These are phyloP conservation scores for Cercospora sp. DNA, from an alignment of 2,329 filamentous ascomycete genomes.

Conservation along the genomic window DNA sequence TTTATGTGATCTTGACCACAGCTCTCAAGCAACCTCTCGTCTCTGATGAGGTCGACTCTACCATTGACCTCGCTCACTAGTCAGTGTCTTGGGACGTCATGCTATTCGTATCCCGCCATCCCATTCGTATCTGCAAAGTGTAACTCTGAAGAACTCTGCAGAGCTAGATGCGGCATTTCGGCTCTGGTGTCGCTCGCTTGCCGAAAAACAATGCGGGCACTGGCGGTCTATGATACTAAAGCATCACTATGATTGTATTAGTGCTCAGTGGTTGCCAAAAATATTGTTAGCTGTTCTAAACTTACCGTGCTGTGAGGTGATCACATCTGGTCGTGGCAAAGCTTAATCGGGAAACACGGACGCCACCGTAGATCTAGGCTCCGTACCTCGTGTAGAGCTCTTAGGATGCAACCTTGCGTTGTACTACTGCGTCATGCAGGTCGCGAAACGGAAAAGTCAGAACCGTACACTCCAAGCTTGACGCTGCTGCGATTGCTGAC, in stretches of 20 bases:
- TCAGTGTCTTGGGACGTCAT: constrained; percentile 7
- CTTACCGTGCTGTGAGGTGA: background rate
- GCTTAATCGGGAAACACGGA: background rate
- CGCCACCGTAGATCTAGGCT: constrained; percentile 8
- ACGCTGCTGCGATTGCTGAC: background rate
- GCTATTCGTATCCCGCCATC: background rate
- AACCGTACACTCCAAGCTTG: background rate
- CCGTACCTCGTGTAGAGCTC: constrained; percentile 10
- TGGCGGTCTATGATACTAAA: background rate
- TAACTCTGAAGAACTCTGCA: background rate
- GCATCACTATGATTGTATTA: background rate
- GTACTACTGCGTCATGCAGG: background rate
- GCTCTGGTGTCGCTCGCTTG: background rate
- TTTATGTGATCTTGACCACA: background rate
- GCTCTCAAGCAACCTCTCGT: background rate
- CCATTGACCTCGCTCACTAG: background rate
- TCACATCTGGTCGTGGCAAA: constrained; percentile 2
- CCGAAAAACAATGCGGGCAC: background rate
- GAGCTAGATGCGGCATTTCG: background rate
- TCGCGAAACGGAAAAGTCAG: background rate
- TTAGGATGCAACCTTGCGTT: background rate
- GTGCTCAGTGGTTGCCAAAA: background rate
- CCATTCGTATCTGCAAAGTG: background rate
- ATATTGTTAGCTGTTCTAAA: background rate
- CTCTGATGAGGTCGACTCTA: background rate